Evolutionary conservation across 228 moss, liverwort and hornwort genomes (phyloP).

Genomic region (Sphagnum fallax): DNA sequence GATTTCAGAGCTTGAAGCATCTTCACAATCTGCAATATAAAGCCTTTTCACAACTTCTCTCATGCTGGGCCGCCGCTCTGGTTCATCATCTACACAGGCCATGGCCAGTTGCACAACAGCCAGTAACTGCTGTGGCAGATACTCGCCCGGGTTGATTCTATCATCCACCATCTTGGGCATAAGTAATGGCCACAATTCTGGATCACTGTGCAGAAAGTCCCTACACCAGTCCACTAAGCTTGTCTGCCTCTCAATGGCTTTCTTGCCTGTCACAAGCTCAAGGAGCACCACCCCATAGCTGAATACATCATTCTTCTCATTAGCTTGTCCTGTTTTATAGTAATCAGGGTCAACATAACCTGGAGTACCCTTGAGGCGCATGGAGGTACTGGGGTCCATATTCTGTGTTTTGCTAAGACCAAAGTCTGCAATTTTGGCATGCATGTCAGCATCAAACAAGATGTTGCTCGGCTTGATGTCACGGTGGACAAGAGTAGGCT

Average conservation of each 20-base stretch:
- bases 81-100: conserved; percentile 38
- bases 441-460: conserved; percentile 39
- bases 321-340: conserved; percentile 22
- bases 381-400: conserved; percentile 18
- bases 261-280: conserved; percentile 42
- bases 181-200: conserved; percentile 30
- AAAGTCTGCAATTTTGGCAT: conserved; percentile 47
- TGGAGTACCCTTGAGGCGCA: conserved; percentile 33
- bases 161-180: conserved; percentile 47
- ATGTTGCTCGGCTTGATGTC: conserved; percentile 51
- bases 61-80: conserved; percentile 45
- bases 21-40: conserved; percentile 48
- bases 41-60: conserved; percentile 37
- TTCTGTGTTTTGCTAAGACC: conserved; percentile 37
- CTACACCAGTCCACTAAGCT: conserved; percentile 45
- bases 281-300: conserved; percentile 47
- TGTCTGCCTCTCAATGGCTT: conserved; percentile 36
- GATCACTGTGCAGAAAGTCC: conserved; percentile 19
- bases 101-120: conserved; percentile 40
- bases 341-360: conserved; percentile 53
- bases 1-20: conserved; percentile 7
- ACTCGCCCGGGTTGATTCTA: conserved; percentile 15
- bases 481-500: conserved; percentile 40
- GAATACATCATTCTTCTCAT: conserved; percentile 53
- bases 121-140: conserved; percentile 29